phyloP scores from a whole-genome alignment of 768 basidiomycete species.

The Rubroboletus pulcherrimus region DNA sequence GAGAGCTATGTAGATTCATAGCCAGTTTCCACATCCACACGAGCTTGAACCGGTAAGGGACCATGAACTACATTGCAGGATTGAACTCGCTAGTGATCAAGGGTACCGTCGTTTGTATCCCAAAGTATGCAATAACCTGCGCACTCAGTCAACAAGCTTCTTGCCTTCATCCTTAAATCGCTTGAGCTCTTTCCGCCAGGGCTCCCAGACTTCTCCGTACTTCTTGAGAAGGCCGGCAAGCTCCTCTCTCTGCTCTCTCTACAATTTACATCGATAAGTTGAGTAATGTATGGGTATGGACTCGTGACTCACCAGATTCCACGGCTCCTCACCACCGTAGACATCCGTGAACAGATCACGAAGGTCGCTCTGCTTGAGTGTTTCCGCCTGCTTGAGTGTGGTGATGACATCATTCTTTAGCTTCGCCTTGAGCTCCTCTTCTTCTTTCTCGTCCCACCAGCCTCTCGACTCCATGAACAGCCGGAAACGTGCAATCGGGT shows the following conservation, averaged over 20 bases:
- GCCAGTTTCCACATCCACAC: no score
- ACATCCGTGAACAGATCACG: slow-evolving; percentile 83
- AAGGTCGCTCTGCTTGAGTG: slow-evolving; percentile 63
- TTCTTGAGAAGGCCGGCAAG: slow-evolving; percentile 70
- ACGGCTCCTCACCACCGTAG: slow-evolving; percentile 80
- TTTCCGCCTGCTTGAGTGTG: slow-evolving; percentile 77
- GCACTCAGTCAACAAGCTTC: slow-evolving; percentile 41
- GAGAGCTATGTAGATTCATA: no score
- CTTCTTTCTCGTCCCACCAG: slow-evolving; percentile 81
- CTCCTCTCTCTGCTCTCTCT: slow-evolving; percentile 86
- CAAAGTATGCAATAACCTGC: background rate
- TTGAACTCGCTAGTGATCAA: background rate
- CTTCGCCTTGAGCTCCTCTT: slow-evolving; percentile 63
- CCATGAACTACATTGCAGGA: background rate
- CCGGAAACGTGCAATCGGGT: slow-evolving; percentile 83
- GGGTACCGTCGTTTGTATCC: background rate
- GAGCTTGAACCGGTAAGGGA: background rate
- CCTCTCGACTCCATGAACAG: slow-evolving; percentile 75
- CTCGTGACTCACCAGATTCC: slow-evolving; percentile 67
- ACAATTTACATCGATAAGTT: background rate
- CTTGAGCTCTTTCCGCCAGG: slow-evolving; percentile 75
- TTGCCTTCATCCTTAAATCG: slow-evolving; percentile 73
- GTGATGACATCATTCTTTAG: slow-evolving; percentile 72
- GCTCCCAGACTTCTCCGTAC: slow-evolving; percentile 83
- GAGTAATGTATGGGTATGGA: background rate